phyloP scores from a whole-genome alignment of 495 filamentous ascomycete species.

The Poronia punctata region DNA sequence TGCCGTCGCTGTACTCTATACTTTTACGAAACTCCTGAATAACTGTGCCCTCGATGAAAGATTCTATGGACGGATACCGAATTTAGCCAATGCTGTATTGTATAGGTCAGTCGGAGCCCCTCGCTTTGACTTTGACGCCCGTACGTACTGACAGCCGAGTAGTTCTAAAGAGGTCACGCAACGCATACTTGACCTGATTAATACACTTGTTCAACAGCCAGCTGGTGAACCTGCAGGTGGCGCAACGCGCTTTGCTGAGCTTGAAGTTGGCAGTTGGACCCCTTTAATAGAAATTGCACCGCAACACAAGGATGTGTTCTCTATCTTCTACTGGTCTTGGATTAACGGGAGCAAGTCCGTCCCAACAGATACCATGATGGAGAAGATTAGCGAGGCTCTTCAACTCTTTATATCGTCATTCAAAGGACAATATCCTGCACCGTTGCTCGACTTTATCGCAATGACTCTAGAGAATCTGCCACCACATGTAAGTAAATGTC shows the following conservation, averaged over 20 bases:
- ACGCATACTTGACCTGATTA: constrained; percentile 47
- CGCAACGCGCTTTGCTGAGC: constrained; percentile 31
- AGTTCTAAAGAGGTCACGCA: constrained; percentile 46
- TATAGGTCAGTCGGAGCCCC: constrained; percentile 43
- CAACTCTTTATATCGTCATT: constrained; percentile 39
- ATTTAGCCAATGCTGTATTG: constrained; percentile 41
- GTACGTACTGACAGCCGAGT: constrained; percentile 15
- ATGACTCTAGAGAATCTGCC: constrained; percentile 35
- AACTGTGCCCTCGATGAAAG: constrained; percentile 34
- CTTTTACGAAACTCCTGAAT: constrained; percentile 48
- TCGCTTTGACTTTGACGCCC: not conserved
- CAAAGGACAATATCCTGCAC: constrained; percentile 44
- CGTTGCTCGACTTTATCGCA: constrained; percentile 41
- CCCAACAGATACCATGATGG: constrained; percentile 14
- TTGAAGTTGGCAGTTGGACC: constrained; percentile 38
- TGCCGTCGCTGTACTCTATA: constrained; percentile 52
- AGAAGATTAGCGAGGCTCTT: constrained; percentile 40
- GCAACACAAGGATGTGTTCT: constrained; percentile 43
- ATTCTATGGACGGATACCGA: constrained; percentile 42
- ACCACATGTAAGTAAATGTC: constrained; percentile 26
- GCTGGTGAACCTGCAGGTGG: constrained; percentile 32
- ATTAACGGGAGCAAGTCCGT: constrained; percentile 27
- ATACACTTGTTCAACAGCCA: constrained; percentile 35
- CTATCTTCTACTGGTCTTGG: constrained; percentile 47
- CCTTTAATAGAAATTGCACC: constrained; percentile 46